Percentiles rank a stretch among this genome's conserved stretches.
phyloP scores from a whole-genome alignment of 768 basidiomycete genomes.

The Psilocybe cyanescens region DNA sequence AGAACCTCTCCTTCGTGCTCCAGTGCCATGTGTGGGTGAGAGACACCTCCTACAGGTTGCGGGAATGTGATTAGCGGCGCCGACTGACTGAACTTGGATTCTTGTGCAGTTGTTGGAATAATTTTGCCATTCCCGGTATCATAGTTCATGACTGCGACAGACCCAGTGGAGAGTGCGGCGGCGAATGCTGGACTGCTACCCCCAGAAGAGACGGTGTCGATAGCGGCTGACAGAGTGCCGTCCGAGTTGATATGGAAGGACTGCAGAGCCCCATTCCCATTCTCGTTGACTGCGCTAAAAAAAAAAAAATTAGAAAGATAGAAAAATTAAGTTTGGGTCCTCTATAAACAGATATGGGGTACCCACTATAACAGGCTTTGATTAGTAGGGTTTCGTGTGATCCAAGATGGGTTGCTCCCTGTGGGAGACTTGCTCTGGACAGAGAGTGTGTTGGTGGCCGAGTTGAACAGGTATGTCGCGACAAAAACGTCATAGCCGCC shows the following conservation, averaged over 20 bases:
- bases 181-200: slow-evolving; percentile 59
- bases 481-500: slow-evolving; percentile 68
- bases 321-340: background rate
- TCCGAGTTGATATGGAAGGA: slow-evolving; percentile 53
- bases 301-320: slow-evolving; percentile 7
- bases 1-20: slow-evolving; percentile 60
- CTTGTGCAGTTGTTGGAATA: slow-evolving; percentile 48
- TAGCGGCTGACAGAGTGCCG: slow-evolving; percentile 47
- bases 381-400: slow-evolving; percentile 58
- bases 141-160: slow-evolving; percentile 68
- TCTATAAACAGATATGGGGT: background rate
- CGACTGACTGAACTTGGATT: slow-evolving; percentile 32
- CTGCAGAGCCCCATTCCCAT: slow-evolving; percentile 52
- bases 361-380: slow-evolving; percentile 64
- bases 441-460: slow-evolving; percentile 48
- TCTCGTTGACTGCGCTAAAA: slow-evolving; percentile 64
- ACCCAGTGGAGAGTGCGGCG: slow-evolving; percentile 52
- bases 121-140: slow-evolving; percentile 56
- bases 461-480: slow-evolving; percentile 65
- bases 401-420: slow-evolving; percentile 63
- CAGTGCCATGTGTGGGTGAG: slow-evolving; percentile 71
- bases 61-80: slow-evolving; percentile 60
- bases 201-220: slow-evolving; percentile 51
- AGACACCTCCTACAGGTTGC: slow-evolving; percentile 39
- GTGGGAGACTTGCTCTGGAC: slow-evolving; percentile 52